phyloP scores from a whole-genome alignment of 164 flowering plant species.

The Protea cynaroides region DNA sequence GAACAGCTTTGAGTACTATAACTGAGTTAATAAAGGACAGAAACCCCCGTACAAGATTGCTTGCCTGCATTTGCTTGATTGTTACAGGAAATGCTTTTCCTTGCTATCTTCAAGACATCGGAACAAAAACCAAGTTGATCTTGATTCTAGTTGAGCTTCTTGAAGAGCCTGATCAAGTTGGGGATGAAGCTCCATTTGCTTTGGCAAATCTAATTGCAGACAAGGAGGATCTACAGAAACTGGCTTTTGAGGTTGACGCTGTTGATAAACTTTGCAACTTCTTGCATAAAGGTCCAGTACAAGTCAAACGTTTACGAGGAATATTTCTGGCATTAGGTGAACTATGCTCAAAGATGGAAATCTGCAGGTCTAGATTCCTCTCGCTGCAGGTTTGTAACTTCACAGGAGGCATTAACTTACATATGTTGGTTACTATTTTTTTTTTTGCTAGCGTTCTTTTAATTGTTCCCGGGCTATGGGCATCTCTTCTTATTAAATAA shows the following conservation, averaged over 20 bases:
- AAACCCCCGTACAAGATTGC: constrained; percentile 66
- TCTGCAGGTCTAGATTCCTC: constrained; percentile 61
- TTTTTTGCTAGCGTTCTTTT: too few species aligned
- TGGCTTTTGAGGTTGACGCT: constrained; percentile 67
- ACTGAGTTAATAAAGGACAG: constrained; percentile 63
- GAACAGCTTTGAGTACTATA: constrained; percentile 47
- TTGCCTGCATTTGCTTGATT: constrained; percentile 72
- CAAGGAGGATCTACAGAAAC: constrained; percentile 67
- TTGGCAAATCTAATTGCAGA: constrained; percentile 53
- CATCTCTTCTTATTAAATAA: constrained; percentile 2
- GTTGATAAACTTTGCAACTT: constrained; percentile 54
- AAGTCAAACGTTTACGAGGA: constrained; percentile 55
- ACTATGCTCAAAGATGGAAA: constrained; percentile 79
- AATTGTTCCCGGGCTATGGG: too few species aligned
- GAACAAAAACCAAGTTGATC: constrained; percentile 51
- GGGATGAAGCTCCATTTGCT: constrained; percentile 87
- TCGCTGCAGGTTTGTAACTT: constrained; percentile 55
- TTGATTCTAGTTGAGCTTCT: constrained; percentile 70
- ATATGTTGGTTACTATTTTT: neutral
- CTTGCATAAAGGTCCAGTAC: constrained; percentile 31
- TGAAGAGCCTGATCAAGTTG: constrained; percentile 78
- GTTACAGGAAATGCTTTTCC: constrained; percentile 50
- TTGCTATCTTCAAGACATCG: constrained; percentile 47
- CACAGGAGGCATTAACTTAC: neutral
- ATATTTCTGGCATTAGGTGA: constrained; percentile 66